Evolutionary conservation across 305 asterid species (phyloP).

Genomic region (Rubia occidens): DNA sequence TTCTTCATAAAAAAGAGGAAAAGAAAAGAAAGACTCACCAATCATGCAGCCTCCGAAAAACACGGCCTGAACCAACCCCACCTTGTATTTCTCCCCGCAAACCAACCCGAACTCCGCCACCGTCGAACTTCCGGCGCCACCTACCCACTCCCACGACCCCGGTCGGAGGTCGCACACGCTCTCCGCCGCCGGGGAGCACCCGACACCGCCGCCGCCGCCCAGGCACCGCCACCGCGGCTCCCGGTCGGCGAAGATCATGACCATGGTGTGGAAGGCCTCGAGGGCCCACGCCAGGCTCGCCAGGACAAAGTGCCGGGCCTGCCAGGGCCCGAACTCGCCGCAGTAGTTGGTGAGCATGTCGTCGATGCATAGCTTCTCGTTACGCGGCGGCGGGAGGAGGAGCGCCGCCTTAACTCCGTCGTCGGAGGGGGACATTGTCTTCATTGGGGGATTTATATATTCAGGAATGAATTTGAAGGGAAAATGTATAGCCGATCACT

Average conservation of each 20-base stretch:
- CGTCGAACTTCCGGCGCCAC: slow-evolving; percentile 55
- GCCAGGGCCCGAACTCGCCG: slow-evolving; percentile 88
- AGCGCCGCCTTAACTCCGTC: slow-evolving; percentile 36
- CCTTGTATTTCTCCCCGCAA: slow-evolving; percentile 72
- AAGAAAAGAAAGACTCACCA: slow-evolving; percentile 30
- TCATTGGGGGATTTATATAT: too few species aligned
- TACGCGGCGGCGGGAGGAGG: slow-evolving; percentile 13
- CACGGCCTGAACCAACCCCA: slow-evolving; percentile 73
- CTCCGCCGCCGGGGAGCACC: slow-evolving; percentile 24
- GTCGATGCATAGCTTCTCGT: slow-evolving; percentile 46
- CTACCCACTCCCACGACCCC: slow-evolving; percentile 75
- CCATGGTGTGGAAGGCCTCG: slow-evolving; percentile 87
- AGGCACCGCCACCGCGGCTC: slow-evolving; percentile 61
- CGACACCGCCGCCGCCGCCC: slow-evolving; percentile 18
- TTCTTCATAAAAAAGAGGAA: neutral
- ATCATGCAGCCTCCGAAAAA: slow-evolving; percentile 87
- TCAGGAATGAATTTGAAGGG: neutral
- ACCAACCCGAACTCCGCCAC: slow-evolving; percentile 72
- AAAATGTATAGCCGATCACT: neutral
- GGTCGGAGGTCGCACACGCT: slow-evolving; percentile 49
- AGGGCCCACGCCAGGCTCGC: slow-evolving; percentile 82
- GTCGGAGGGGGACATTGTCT: slow-evolving; percentile 17
- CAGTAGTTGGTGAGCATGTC: slow-evolving; percentile 55
- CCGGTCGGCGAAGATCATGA: slow-evolving; percentile 77
- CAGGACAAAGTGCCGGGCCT: slow-evolving; percentile 54